A percentile compares a stretch with the other conserved stretches of the same genome.
phyloP scores from a whole-genome alignment of 768 basidiomycete species.

The Suillus lakei region DNA sequence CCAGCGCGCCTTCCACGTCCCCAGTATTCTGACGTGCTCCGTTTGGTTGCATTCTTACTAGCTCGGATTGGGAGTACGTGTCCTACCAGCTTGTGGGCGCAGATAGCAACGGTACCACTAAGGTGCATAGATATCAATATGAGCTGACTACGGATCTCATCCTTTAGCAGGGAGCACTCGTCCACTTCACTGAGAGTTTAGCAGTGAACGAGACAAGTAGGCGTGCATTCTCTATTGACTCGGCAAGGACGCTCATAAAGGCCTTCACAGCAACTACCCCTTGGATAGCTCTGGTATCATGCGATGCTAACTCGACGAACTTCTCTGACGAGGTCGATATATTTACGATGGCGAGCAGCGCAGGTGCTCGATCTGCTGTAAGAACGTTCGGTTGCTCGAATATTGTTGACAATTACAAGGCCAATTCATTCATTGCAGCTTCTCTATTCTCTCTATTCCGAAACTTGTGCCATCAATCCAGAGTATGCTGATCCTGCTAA shows the following conservation, averaged over 20 bases:
- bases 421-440: conserved; percentile 47
- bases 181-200: conserved; percentile 78
- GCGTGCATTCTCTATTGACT: conserved; percentile 19
- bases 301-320: conserved; percentile 77
- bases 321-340: conserved; percentile 68
- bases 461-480: conserved; percentile 75
- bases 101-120: conserved; percentile 53
- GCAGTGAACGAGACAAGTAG: conserved; percentile 51
- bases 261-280: conserved; percentile 58
- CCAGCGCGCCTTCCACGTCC: conserved; percentile 6
- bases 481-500: conserved; percentile 65
- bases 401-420: conserved; percentile 6
- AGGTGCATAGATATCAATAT: conserved; percentile 45
- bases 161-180: conserved; percentile 67
- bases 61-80: conserved; percentile 57
- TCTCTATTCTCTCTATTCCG: conserved; percentile 74
- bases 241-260: conserved; percentile 10
- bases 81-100: conserved; percentile 63
- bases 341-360: conserved; percentile 78
- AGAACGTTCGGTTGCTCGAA: conserved; percentile 25
- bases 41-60: conserved; percentile 24
- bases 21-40: conserved; percentile 14
- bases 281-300: conserved; percentile 90
- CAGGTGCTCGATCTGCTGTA: conserved; percentile 83
- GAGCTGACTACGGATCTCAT: conserved; percentile 5